Evolutionary conservation across 495 filamentous ascomycete species (phyloP), one percentile per base, ranked within the genome.

Genomic region (Penicillium canescens): DNA sequence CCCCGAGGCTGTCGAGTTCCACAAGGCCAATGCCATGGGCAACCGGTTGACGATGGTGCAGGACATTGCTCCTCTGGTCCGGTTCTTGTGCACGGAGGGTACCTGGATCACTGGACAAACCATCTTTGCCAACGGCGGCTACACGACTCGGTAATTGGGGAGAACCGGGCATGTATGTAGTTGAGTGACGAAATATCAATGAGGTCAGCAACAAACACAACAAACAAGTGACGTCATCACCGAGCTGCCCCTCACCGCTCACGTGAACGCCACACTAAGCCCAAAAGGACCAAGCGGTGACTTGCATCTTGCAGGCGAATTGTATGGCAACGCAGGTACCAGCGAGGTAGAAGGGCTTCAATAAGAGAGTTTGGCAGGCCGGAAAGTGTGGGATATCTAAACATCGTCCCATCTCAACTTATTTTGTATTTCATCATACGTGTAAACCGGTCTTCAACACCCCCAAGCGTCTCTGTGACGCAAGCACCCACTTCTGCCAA

Each of bases 121-220:
- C n/a, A 71, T 72, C 38, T 71, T 74, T 59, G 65, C 71, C 2
- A 74, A 76, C 50, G 68, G 69, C 34, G 73, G 70, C 8, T 71
- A 73, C 34, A 76, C 70, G 6, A 71, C 66, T 49, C 63, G 66
- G 20, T 74, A 24, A 53, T n/a, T 7, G 41, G 18, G 14, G 3
- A 8, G 41, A 10, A 4, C 18, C 21, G 41, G 18, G 12, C 4
- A 6, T 2, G 11, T 16, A 38, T 16, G 36, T 12, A 38, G 36
- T 38, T 38, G 36, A 38, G 16, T 3, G 36, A 10, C 5, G 13
- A 31, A 41, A 31, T 16, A 42, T 42, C 4, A 7, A 26, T 26
- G 34, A 46, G 36, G 20, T 16, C 23, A 35, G 28, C 41, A 47
- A 12, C 26, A 12, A 34, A 11, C 10, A 31, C 3, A 6, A n/a